phyloP scores from a whole-genome alignment of 805 yeast genomes.

The Teunomyces kruisii region DNA sequence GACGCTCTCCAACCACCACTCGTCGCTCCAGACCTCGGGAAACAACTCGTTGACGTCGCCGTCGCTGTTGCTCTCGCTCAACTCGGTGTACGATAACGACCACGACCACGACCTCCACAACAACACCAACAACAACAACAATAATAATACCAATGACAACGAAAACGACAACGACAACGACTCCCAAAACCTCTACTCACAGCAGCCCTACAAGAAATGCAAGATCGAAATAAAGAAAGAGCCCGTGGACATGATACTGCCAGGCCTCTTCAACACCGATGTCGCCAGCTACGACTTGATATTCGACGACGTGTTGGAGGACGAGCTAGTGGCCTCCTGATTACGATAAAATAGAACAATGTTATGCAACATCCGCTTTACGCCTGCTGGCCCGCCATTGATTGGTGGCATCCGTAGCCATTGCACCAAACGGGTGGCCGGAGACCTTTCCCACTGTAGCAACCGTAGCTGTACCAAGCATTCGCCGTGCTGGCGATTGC shows the following conservation, averaged over 20 bases:
- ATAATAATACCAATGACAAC: background rate
- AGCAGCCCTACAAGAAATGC: slow-evolving; percentile 16
- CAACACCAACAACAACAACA: slow-evolving; percentile 9
- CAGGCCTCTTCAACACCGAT: background rate
- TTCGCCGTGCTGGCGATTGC: too few relatives aligned
- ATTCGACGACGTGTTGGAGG: slow-evolving; percentile 30
- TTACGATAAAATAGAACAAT: background rate
- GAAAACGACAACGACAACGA: slow-evolving; percentile 7
- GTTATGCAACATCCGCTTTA: too few relatives aligned
- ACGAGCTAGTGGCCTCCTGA: slow-evolving; percentile 7
- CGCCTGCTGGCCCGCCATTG: too few relatives aligned
- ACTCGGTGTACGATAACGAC: slow-evolving; percentile 13
- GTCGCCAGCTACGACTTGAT: slow-evolving; percentile 20
- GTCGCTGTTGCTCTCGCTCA: slow-evolving; percentile 34
- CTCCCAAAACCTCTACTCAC: slow-evolving; percentile 1
- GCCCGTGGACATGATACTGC: slow-evolving; percentile 3
- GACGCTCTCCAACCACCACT: slow-evolving; percentile 9
- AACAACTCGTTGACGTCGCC: slow-evolving; percentile 32
- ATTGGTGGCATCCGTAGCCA: too few relatives aligned
- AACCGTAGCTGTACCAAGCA: too few relatives aligned
- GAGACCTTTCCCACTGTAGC: too few relatives aligned
- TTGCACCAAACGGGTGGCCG: too few relatives aligned
- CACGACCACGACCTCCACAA: slow-evolving; percentile 11
- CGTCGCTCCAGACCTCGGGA: slow-evolving; percentile 5
- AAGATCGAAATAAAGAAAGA: slow-evolving; percentile 10